Percentiles rank a stretch among this genome's conserved stretches.
Evolutionary conservation across 306 rosid genomes (phyloP).

Genomic region (Castanopsis chinensis): DNA sequence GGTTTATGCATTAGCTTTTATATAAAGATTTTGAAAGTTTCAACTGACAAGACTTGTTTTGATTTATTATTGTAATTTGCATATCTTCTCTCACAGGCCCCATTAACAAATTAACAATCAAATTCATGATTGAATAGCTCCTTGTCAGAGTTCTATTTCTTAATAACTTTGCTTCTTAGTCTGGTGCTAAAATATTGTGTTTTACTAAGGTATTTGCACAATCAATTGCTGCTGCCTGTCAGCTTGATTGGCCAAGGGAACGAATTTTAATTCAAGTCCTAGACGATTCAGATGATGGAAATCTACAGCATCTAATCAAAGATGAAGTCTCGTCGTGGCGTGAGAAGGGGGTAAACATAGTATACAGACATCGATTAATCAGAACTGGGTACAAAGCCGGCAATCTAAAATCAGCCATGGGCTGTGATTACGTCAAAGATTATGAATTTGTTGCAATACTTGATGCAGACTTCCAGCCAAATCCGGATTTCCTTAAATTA

Average conservation of each 20-base stretch:
- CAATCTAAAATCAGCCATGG: conserved; percentile 94
- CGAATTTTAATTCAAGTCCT: conserved; percentile 82
- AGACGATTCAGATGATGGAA: conserved; percentile 85
- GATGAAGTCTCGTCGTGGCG: conserved; percentile 77
- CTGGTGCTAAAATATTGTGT: conserved; percentile 12
- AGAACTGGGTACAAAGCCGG: conserved; percentile 99
- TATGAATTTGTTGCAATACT: conserved; percentile 88
- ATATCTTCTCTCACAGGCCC: not conserved
- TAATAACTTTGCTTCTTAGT: not conserved
- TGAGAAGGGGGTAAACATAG: conserved; percentile 78
- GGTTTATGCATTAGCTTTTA: not conserved
- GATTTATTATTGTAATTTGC: not conserved
- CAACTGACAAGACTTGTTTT: not conserved
- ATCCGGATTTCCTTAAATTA: conserved; percentile 82
- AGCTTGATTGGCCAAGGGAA: conserved; percentile 95
- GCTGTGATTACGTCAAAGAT: conserved; percentile 84
- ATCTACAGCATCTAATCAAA: conserved; percentile 65
- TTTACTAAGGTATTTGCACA: conserved; percentile 67
- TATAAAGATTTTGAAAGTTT: not conserved
- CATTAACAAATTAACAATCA: not conserved
- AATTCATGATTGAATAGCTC: not conserved
- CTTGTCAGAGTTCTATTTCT: not conserved
- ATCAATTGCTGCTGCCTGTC: conserved; percentile 86
- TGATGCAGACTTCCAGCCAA: conserved; percentile 96
- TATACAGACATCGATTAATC: conserved; percentile 85